A percentile compares a stretch with the other conserved stretches of the same genome.
Evolutionary conservation across 2,329 filamentous ascomycete genomes (phyloP).

Genomic region (Knufia fluminis): DNA sequence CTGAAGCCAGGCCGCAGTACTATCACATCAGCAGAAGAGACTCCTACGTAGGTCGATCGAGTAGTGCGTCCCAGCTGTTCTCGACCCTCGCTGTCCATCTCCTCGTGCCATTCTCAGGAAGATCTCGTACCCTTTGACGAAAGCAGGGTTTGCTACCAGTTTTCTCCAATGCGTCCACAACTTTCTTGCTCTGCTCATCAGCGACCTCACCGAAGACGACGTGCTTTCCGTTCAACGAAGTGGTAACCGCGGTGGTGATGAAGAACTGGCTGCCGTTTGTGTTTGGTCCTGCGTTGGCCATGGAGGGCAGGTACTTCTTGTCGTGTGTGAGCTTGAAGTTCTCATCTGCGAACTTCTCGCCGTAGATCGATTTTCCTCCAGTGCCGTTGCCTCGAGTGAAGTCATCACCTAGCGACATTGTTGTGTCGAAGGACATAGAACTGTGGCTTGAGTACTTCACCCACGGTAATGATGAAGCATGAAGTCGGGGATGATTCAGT

Average conservation of each 20-base stretch:
- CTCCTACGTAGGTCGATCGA: constrained; percentile 14
- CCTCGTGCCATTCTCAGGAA: constrained; percentile 14
- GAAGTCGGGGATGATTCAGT: constrained; percentile 61
- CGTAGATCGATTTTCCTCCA: constrained; percentile 60
- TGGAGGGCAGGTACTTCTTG: constrained; percentile 55
- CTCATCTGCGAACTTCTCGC: constrained; percentile 57
- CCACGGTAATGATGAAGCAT: too few relatives aligned
- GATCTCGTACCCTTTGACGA: constrained; percentile 17
- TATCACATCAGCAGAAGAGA: too few relatives aligned
- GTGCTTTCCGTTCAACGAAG: constrained; percentile 60
- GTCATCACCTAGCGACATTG: constrained; percentile 30
- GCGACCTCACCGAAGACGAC: constrained; percentile 60
- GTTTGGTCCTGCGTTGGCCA: constrained; percentile 48
- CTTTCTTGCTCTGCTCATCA: constrained; percentile 43
- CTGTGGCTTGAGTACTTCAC: too few relatives aligned
- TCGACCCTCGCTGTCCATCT: constrained; percentile 1
- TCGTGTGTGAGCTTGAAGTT: constrained; percentile 64
- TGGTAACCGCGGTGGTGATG: constrained; percentile 59
- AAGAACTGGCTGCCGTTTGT: constrained; percentile 67
- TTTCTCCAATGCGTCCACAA: constrained; percentile 52
- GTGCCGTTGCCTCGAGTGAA: constrained; percentile 36
- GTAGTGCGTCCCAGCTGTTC: constrained; percentile 1
- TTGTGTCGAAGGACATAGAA: too few relatives aligned
- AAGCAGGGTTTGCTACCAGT: constrained; percentile 48
- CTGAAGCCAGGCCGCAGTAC: too few relatives aligned